These are phyloP conservation scores for Phyllosticta paracitricarpa DNA, from an alignment of 2,329 filamentous ascomycete genomes.

Conservation along the genomic window DNA sequence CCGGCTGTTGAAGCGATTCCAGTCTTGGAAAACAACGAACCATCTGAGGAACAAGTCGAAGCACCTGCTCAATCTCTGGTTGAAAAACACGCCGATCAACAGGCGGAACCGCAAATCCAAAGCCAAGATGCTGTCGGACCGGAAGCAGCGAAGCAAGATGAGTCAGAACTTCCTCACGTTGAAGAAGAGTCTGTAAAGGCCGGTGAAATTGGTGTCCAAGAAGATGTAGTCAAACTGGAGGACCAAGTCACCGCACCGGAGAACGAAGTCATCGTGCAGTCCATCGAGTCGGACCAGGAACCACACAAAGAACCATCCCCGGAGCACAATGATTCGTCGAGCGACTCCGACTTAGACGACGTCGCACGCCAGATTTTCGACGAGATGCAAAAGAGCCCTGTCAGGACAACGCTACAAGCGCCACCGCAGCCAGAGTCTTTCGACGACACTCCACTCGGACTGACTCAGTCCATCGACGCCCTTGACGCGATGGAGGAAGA, in stretches of 20 bases:
- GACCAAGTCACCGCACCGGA: background rate
- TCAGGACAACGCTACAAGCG: background rate
- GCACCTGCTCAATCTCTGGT: background rate
- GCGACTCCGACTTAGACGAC: background rate
- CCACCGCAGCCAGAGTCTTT: slow-evolving; percentile 17
- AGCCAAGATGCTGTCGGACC: background rate
- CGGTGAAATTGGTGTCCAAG: background rate
- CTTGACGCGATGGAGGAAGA: slow-evolving; percentile 44
- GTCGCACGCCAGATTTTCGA: slow-evolving; percentile 2
- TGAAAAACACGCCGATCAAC: background rate
- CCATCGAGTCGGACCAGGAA: background rate
- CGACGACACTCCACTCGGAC: background rate
- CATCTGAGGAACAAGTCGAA: background rate
- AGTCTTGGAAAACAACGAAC: background rate
- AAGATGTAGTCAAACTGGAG: background rate
- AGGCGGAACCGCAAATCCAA: background rate
- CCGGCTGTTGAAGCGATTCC: background rate
- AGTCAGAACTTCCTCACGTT: background rate
- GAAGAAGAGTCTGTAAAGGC: background rate
- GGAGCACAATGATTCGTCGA: background rate
- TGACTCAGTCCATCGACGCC: slow-evolving; percentile 35
- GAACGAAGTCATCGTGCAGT: background rate
- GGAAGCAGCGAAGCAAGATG: background rate
- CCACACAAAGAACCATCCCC: background rate
- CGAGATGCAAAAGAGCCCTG: background rate